Evolutionary conservation across 805 yeast genomes (phyloP), one percentile per base, ranked within the genome.

Genomic region (Wickerhamomyces mucosus): DNA sequence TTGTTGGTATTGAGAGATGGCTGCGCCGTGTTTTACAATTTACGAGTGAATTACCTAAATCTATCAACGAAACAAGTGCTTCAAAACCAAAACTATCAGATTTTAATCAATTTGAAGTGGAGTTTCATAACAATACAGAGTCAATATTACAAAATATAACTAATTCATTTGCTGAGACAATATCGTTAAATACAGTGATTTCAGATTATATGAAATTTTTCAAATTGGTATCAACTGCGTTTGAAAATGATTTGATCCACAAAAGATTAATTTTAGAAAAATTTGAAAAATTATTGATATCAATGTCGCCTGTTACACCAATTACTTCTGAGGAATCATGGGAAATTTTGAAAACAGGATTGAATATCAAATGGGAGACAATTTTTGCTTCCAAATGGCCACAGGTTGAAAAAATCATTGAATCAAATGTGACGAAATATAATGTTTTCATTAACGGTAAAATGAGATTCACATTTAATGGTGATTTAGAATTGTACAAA

Each of bases 201-300:
- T 83, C 96, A 0, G 94, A 86, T 50, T 80, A 75, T 47, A 89
- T 86, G 95, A 92, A 86, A 48, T 53, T 78, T 30, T 79, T 94
- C 9, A 72, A 75, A 43, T 42, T 62, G 2, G 43, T 82, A 13
- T 46, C 53, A 3, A 40, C 50, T 3, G 65, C 69, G 0, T 26
- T 61, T 4, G 64, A 65, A 22, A 48, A 57, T 6, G 43, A 55
- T 1, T 40, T 50, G 1, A 56, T 72, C 8, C 52, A 58, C 26
- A 39, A 52, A 0, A 58, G 56, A 1, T 37, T 83, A n/a, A 43
- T 72, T 9, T 40, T 69, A 35, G 65, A 70, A 28, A 56, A 70
- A 1, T 67, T 67, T 36, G 60, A 66, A 40, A 72, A 69, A 33
- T 57, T 86, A 13, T 44, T 85, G 13, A 61, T 72, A n/a, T 51